These are phyloP conservation scores for Aspergillus piperis DNA, from an alignment of 2,329 filamentous ascomycete species.

Conservation along the genomic window DNA sequence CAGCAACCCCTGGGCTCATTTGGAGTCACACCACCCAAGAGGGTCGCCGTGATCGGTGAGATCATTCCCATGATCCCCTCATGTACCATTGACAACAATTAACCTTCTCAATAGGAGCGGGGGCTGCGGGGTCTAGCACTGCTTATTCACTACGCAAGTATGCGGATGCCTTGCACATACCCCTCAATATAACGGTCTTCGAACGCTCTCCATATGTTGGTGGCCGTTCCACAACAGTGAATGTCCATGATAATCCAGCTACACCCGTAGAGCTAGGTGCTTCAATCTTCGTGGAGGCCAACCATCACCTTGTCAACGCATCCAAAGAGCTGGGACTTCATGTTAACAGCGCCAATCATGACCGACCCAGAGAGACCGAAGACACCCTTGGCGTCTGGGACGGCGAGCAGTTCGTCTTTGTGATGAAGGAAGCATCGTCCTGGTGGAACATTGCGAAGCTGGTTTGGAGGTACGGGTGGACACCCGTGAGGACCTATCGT, in stretches of 20 bases:
- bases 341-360: constrained; percentile 50
- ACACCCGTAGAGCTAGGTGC: constrained; percentile 83
- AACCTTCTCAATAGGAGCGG: constrained; percentile 65
- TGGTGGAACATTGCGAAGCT: constrained; percentile 83
- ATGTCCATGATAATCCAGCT: constrained; percentile 67
- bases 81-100: neutral
- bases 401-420: constrained; percentile 71
- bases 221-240: constrained; percentile 82
- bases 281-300: constrained; percentile 85
- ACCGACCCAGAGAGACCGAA: constrained; percentile 47
- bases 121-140: constrained; percentile 81
- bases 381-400: constrained; percentile 79
- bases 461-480: constrained; percentile 80
- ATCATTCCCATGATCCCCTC: neutral
- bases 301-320: constrained; percentile 77
- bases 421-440: constrained; percentile 60
- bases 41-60: constrained; percentile 41
- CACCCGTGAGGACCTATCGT: constrained; percentile 71
- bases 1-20: constrained; percentile 26
- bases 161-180: constrained; percentile 60
- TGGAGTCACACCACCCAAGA: constrained; percentile 25
- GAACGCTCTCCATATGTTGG: constrained; percentile 78
- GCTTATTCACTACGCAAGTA: constrained; percentile 80
- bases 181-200: constrained; percentile 81
- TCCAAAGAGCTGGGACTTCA: constrained; percentile 70